These are phyloP conservation scores for Penicillium sp. DNA, from an alignment of 2,329 filamentous ascomycete species.

Conservation along the genomic window DNA sequence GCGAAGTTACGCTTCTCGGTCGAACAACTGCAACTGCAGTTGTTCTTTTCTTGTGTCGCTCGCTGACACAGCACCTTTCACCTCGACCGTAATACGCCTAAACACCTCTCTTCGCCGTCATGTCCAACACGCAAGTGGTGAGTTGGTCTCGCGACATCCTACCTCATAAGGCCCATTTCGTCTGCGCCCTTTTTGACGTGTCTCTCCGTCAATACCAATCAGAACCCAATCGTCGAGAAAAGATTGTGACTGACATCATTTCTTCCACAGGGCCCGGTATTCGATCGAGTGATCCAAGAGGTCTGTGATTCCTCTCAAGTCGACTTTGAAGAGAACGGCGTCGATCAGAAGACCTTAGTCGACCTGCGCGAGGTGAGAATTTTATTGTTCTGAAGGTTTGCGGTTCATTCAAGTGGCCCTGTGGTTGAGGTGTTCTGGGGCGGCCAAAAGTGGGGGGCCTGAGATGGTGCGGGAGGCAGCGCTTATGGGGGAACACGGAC, in stretches of 20 bases:
- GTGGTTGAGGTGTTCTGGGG: slow-evolving; percentile 20
- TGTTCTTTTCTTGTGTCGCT: slow-evolving; percentile 1
- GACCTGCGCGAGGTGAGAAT: slow-evolving; percentile 75
- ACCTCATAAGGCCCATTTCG: slow-evolving; percentile 17
- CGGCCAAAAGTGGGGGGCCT: slow-evolving; percentile 30
- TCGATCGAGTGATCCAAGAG: slow-evolving; percentile 84
- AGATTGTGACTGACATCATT: slow-evolving; percentile 26
- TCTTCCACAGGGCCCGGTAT: slow-evolving; percentile 62
- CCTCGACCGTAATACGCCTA: neutral
- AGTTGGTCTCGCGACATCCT: slow-evolving; percentile 31
- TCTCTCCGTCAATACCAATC: neutral
- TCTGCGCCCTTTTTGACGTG: neutral
- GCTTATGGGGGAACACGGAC: slow-evolving; percentile 36
- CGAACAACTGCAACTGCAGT: neutral
- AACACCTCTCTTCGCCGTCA: slow-evolving; percentile 21
- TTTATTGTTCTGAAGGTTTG: neutral
- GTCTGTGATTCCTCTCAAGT: slow-evolving; percentile 86
- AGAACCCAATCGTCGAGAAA: neutral
- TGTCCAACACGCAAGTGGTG: slow-evolving; percentile 48
- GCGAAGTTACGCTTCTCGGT: slow-evolving; percentile 9
- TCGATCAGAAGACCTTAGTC: slow-evolving; percentile 78
- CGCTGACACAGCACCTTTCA: neutral
- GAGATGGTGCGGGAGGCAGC: slow-evolving; percentile 33
- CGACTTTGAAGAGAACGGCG: slow-evolving; percentile 94
- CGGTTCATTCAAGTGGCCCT: neutral